Conservation (phyloP, 306 rosid genomes). For the Boehmeria nivea region DNA sequence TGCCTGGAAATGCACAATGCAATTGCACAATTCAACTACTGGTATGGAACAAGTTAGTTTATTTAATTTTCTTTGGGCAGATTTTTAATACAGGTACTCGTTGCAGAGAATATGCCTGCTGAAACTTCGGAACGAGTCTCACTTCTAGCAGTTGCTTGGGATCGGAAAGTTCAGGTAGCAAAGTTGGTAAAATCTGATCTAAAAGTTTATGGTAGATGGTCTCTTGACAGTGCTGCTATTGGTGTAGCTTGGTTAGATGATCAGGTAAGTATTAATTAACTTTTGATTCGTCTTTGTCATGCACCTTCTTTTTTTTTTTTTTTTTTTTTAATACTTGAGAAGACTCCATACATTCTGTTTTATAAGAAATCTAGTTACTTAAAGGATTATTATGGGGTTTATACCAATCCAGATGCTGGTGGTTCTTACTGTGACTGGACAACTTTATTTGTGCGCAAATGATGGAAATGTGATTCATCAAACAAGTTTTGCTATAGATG, state of each 20-base stretch:
- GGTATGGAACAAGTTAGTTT: conserved; percentile 6
- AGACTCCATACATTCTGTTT: too few relatives aligned
- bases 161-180: conserved; percentile 87
- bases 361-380: too few relatives aligned
- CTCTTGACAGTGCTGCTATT: conserved; percentile 82
- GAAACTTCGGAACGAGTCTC: conserved; percentile 44
- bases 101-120: not conserved
- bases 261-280: not conserved
- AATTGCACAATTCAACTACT: conserved; percentile 29
- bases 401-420: conserved; percentile 79
- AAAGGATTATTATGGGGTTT: too few relatives aligned
- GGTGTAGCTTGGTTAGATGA: conserved; percentile 94
- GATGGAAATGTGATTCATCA: conserved; percentile 94
- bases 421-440: conserved; percentile 72
- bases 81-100: not conserved
- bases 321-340: too few relatives aligned
- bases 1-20: conserved; percentile 84
- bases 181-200: conserved; percentile 78
- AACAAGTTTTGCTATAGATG: conserved; percentile 69
- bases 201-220: conserved; percentile 75
- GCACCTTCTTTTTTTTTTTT: too few relatives aligned
- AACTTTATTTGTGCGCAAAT: conserved; percentile 67
- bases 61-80: not conserved
- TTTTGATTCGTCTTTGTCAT: too few relatives aligned
- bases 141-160: conserved; percentile 97